Evolutionary conservation across 306 rosid species (phyloP), one percentile per base, ranked within the genome.

Genomic region (Pyrus bretschneideri): DNA sequence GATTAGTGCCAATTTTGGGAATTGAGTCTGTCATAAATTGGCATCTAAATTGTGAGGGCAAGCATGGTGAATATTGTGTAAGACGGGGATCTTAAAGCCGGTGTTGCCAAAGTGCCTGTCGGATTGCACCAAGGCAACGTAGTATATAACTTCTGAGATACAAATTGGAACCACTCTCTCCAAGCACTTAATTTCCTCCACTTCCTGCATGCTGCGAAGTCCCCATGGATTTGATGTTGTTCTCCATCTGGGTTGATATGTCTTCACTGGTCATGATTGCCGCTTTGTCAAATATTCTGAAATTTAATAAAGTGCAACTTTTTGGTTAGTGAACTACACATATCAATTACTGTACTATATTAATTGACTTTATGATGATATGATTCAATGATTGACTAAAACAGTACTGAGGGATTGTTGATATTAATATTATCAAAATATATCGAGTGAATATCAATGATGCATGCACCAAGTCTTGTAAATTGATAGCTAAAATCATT

Each of bases 161-260:
- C 92, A 86, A 49, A 93, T 75, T 9, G 93, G 96, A 42, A 81
- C 62, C 18, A 87, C 77, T 69, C 87, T 81, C 4, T 71, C 11
- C 12, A 79, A 31, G 70, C 81, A 76, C 40, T 84, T 82, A 63
- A 84, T 57, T 71, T 87, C 81, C 77, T 87, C 86, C 4, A 87
- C 84, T 67, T 87, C 74, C 27, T 79, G 85, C 76, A 79, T 73
- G 18, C 62, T 84, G 67, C 85, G 78, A 3, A 83, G 84, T 52
- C 46, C 46, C 86, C 86, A 86, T 45, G 84, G 84, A n/a, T 81
- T 46, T 30, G 62, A 69, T 31, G 80, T 49, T 52, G 85, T 76
- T 46, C 86, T 46, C 86, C 83, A 31, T 78, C 85, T 9, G 52
- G 4, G 18, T 86, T 83, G 31, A 81, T 66, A 61, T 51, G 76